Percentiles rank a stretch among this genome's conserved stretches.
Conservation (phyloP, 2,329 filamentous ascomycete species). For the Catunica adiposa region DNA sequence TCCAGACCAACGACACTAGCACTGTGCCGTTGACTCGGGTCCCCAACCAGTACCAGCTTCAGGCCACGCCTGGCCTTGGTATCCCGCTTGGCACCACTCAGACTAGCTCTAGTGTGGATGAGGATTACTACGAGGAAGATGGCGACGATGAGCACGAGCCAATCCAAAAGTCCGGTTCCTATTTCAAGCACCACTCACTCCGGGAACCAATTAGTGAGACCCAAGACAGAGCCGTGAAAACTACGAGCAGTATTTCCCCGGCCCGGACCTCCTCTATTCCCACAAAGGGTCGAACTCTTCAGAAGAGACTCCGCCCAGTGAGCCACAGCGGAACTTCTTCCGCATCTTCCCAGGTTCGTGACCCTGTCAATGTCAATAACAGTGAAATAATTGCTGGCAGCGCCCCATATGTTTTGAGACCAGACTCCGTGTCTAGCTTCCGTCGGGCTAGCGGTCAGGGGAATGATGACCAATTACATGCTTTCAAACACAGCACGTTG, state of each 20-base stretch:
- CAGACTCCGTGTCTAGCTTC: constrained; percentile 14
- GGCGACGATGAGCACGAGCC: neutral
- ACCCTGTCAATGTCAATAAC: neutral
- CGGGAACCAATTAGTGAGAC: neutral
- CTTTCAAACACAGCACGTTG: constrained; percentile 14
- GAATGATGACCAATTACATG: neutral
- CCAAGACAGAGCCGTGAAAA: too few species aligned
- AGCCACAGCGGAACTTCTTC: constrained; percentile 5
- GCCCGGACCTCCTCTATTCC: neutral
- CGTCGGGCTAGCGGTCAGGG: neutral
- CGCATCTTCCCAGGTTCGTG: neutral
- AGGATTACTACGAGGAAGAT: constrained; percentile 1
- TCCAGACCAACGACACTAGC: neutral
- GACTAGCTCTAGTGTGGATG: neutral
- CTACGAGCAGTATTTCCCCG: too few species aligned
- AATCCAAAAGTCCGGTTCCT: neutral
- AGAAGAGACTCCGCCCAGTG: constrained; percentile 7
- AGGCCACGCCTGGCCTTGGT: neutral
- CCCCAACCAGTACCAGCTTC: neutral
- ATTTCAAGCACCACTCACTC: neutral
- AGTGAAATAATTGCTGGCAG: constrained; percentile 1
- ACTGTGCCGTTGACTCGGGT: neutral
- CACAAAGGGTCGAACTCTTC: constrained; percentile 4
- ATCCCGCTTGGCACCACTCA: neutral
- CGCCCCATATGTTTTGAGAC: neutral